Conservation (phyloP, 495 filamentous ascomycete species). For the Astrocystis sublimbata region DNA sequence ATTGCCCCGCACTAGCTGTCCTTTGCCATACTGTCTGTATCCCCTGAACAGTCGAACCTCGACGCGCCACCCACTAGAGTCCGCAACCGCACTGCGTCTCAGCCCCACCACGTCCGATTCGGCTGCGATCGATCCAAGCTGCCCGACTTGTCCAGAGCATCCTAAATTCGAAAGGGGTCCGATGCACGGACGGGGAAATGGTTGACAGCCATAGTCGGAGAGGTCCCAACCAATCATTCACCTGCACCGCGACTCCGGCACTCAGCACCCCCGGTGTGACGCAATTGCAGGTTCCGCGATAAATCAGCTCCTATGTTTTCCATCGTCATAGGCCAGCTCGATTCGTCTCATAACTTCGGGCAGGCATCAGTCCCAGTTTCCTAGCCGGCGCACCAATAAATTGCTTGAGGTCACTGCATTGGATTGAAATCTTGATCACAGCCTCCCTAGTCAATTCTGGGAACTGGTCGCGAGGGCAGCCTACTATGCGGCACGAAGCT, state of each 20-base stretch:
- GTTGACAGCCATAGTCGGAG: background rate
- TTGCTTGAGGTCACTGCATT: background rate
- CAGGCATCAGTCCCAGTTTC: no score
- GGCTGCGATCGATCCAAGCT: constrained; percentile 18
- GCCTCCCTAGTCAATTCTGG: background rate
- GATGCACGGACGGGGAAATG: background rate
- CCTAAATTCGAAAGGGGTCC: background rate
- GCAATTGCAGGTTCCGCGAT: no score
- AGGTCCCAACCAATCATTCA: background rate
- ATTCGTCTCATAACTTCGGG: no score
- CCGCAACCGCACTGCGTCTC: constrained; percentile 19
- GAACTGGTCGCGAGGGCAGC: no score
- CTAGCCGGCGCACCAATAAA: background rate
- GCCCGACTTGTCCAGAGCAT: constrained; percentile 5
- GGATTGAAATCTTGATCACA: background rate
- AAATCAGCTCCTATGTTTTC: background rate
- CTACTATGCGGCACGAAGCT: no score
- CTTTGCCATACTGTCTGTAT: no score
- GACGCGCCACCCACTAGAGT: constrained; percentile 1
- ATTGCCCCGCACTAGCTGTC: constrained; percentile 27
- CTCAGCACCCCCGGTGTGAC: no score
- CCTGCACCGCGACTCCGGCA: background rate
- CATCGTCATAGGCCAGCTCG: background rate
- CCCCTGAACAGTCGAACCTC: constrained; percentile 1
- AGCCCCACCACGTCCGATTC: constrained; percentile 25